These are phyloP conservation scores for Crithidia fasciculata DNA, from an alignment of 208 protist genomes.

Conservation along the genomic window DNA sequence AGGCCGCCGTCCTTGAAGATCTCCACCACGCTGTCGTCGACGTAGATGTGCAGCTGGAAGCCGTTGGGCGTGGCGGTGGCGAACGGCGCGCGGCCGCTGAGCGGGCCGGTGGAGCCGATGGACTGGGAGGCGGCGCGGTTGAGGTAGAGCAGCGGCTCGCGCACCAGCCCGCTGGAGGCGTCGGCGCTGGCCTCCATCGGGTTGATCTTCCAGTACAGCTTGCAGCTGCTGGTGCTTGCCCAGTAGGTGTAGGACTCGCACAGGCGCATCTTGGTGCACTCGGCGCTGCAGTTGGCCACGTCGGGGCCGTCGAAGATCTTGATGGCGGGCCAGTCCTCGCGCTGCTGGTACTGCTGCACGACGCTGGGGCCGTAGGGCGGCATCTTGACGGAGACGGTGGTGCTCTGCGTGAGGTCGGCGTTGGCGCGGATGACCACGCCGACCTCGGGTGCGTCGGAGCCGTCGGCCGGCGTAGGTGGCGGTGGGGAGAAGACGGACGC, in stretches of 20 bases:
- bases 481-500: slow-evolving; percentile 16
- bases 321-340: slow-evolving; percentile 25
- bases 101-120: slow-evolving; percentile 27
- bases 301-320: slow-evolving; percentile 27
- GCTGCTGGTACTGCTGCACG: slow-evolving; percentile 5
- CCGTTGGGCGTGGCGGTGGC: slow-evolving; percentile 26
- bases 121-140: slow-evolving; percentile 34
- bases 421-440: slow-evolving; percentile 37
- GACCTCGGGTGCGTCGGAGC: slow-evolving; percentile 38
- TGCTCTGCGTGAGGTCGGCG: slow-evolving; percentile 19
- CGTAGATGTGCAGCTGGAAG: slow-evolving; percentile 40
- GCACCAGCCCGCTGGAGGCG: slow-evolving; percentile 29
- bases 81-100: slow-evolving; percentile 48
- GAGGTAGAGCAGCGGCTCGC: slow-evolving; percentile 42
- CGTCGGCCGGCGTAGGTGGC: slow-evolving; percentile 27
- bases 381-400: slow-evolving; percentile 39
- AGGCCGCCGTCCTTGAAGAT: slow-evolving; percentile 50
- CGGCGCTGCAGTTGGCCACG: slow-evolving; percentile 29
- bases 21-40: slow-evolving; percentile 49
- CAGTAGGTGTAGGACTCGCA: slow-evolving; percentile 39
- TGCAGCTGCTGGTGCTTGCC: slow-evolving; percentile 17
- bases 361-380: slow-evolving; percentile 18
- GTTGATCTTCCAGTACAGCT: slow-evolving; percentile 35
- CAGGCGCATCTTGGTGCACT: slow-evolving; percentile 35
- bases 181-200: neutral